Evolutionary conservation across 2,329 filamentous ascomycete genomes (phyloP).

Genomic region (Endothia cerciana): DNA sequence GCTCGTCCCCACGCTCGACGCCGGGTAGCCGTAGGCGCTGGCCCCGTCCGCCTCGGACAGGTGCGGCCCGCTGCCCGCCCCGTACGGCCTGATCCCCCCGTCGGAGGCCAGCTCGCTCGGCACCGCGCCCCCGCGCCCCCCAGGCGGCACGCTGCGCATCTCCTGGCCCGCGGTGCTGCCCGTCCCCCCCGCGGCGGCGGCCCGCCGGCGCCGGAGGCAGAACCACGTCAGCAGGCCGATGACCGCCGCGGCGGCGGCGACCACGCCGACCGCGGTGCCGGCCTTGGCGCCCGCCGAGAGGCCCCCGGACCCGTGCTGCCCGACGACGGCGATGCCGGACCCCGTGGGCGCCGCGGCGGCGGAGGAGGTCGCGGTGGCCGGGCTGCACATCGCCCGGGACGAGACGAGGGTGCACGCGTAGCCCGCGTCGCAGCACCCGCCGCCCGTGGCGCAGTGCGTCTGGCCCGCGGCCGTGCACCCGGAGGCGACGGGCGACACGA

Average conservation of each 20-base stretch:
- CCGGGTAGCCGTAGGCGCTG: constrained; percentile 31
- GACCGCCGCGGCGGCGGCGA: constrained; percentile 47
- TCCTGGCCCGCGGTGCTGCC: constrained; percentile 29
- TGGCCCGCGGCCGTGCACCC: constrained; percentile 51
- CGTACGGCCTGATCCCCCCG: constrained; percentile 27
- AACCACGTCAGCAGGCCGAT: constrained; percentile 52
- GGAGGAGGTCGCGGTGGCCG: constrained; percentile 34
- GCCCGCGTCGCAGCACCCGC: constrained; percentile 54
- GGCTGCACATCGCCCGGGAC: constrained; percentile 44
- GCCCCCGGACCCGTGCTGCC: neutral
- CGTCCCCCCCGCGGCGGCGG: constrained; percentile 28
- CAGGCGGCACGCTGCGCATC: constrained; percentile 20
- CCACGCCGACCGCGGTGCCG: constrained; percentile 59
- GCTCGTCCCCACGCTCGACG: constrained; percentile 31
- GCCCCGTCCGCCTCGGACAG: constrained; percentile 37
- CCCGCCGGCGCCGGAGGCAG: constrained; percentile 47
- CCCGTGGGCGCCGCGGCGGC: constrained; percentile 39
- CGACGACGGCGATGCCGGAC: constrained; percentile 33
- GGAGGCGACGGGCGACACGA: constrained; percentile 42
- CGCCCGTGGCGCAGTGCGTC: constrained; percentile 48
- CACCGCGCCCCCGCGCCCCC: constrained; percentile 6
- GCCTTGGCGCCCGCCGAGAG: constrained; percentile 57
- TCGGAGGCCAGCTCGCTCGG: constrained; percentile 5
- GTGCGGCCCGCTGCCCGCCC: constrained; percentile 31
- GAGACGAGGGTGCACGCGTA: constrained; percentile 47